Base-by-base conservation (phyloP, 2,329 filamentous ascomycete genomes). In the Claviceps sp. region DNA sequence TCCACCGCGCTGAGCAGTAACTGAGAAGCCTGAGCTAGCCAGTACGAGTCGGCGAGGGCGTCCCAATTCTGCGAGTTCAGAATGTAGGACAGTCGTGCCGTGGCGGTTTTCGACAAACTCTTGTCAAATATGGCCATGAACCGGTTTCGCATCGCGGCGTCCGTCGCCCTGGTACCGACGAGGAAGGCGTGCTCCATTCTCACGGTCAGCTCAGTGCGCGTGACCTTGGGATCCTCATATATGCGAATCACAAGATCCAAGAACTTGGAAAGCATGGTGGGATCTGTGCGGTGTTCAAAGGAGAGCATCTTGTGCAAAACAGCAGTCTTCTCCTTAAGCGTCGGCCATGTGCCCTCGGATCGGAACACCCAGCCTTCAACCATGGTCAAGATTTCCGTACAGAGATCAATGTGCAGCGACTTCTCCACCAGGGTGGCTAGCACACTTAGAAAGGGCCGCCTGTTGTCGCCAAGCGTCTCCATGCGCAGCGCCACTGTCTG, bases 221-320 rank as follows among this genome's bases (percentile, higher is more conserved):
- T 89, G 56, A 98, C 93, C 69, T 94, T 95, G 0, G 89, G 88
- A 62, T 98, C 93, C 63, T 98, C 94, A 65, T 99, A 99, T 54
- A 99, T 96, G 48, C 90, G 84, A 59, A 98, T 95, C 26, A 99
- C 93, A 26, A 99, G 80, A 58, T 97, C 87, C 54, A 98, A 75
- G 71, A 97, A 99, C 64, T 91, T 91, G 59, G 85, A 89, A 53
- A 98, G 75, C 71, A 98, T 84, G 0, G 85, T 89, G 37, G 84
- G 80, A 63, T 97, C 91, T 30, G 78, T 71, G 41, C 93, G 80
- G 53, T 87, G 82, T 68, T 99, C 93, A 59, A 98, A 98, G 0
- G 90, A 84, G 16, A 97, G 73, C 93, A 99, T 99, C 71, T 98
- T 99, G 61, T 95, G 90, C n/a, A 99, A 72, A 1, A 99, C 93